Conservation (phyloP, 768 basidiomycete species). For the Dentipellis sp. region DNA sequence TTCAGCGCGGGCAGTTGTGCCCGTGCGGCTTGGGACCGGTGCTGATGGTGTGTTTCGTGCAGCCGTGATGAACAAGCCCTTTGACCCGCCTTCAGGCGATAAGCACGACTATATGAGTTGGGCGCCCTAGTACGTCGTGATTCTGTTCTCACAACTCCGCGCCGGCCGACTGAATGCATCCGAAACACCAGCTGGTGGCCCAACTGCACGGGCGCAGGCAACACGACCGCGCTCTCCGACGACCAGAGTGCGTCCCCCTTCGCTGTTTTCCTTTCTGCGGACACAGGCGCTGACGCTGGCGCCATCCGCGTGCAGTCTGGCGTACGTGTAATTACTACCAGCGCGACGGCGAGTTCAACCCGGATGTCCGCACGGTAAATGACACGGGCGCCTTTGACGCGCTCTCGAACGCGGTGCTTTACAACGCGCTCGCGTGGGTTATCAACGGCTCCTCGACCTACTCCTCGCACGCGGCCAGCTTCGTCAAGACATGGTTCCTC, state of each 20-base stretch:
- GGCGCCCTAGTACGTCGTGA: constrained; percentile 11
- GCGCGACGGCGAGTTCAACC: constrained; percentile 25
- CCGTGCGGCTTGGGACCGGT: neutral
- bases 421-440: constrained; percentile 24
- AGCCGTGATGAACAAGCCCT: constrained; percentile 13
- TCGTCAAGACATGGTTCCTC: constrained; percentile 25
- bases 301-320: constrained; percentile 11
- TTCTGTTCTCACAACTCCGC: neutral
- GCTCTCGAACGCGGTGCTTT: constrained; percentile 22
- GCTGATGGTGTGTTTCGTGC: neutral
- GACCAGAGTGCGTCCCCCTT: constrained; percentile 16
- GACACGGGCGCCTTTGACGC: constrained; percentile 19
- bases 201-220: constrained; percentile 20
- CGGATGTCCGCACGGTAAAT: constrained; percentile 21
- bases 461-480: constrained; percentile 14
- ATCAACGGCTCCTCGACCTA: constrained; percentile 20
- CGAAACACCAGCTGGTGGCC: constrained; percentile 16
- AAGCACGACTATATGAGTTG: constrained; percentile 13
- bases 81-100: neutral
- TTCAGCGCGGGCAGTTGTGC: neutral
- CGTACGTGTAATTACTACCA: constrained; percentile 20
- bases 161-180: neutral
- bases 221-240: constrained; percentile 20
- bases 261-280: neutral
- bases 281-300: too few relatives aligned